Evolutionary conservation across 305 asterid genomes (phyloP).

Genomic region (Rubia tinctorum): DNA sequence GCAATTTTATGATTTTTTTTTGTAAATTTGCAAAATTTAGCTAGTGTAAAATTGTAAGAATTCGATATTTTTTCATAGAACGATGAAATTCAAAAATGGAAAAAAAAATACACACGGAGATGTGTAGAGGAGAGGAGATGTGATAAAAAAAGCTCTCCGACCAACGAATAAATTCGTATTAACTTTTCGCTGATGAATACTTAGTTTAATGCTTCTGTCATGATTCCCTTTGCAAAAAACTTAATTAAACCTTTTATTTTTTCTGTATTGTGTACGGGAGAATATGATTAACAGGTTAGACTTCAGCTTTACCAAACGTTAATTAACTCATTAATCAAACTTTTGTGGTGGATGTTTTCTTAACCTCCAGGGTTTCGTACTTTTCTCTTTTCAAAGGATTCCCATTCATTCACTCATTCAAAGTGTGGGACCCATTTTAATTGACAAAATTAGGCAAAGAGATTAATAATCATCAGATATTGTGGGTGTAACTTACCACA

Average conservation of each 20-base stretch:
- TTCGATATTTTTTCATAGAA: background rate
- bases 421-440: slow-evolving; percentile 1
- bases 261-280: background rate
- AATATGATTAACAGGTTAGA: background rate
- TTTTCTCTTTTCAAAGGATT: slow-evolving; percentile 13
- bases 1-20: background rate
- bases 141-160: background rate
- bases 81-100: background rate
- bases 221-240: background rate
- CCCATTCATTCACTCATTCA: slow-evolving; percentile 1
- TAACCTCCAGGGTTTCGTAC: slow-evolving; percentile 16
- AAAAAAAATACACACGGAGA: background rate
- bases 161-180: background rate
- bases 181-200: background rate
- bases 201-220: slow-evolving; percentile 3
- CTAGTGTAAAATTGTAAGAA: background rate
- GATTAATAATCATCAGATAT: background rate
- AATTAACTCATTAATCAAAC: background rate
- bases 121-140: background rate
- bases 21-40: background rate
- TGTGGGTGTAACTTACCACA: no score
- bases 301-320: background rate
- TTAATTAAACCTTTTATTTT: background rate
- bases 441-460: background rate
- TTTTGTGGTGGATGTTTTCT: slow-evolving; percentile 17